Evolutionary conservation across 768 basidiomycete species (phyloP).

Genomic region (Panaeolus cyanescens): DNA sequence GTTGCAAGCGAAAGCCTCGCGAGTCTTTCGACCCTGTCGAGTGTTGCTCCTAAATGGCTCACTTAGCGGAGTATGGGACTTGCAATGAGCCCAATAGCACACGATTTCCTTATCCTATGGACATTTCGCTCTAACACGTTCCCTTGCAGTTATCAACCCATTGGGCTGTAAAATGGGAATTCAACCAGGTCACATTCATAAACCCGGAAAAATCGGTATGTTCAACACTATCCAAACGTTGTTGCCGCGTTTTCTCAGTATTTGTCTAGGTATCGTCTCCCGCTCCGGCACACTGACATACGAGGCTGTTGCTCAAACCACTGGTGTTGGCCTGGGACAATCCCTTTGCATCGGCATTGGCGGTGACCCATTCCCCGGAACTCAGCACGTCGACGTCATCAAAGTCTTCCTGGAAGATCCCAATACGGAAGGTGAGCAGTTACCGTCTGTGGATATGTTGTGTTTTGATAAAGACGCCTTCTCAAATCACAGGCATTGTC

Average conservation of each 20-base stretch:
- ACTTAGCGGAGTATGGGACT: conserved; percentile 2
- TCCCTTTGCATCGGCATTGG: conserved; percentile 97
- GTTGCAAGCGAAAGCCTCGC: background rate
- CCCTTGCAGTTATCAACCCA: conserved; percentile 79
- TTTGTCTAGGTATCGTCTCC: conserved; percentile 90
- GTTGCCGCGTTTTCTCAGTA: too few relatives aligned
- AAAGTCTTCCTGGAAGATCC: conserved; percentile 96
- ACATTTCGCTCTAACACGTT: background rate
- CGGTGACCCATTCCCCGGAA: conserved; percentile 96
- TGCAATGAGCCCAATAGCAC: background rate
- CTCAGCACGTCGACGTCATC: conserved; percentile 93
- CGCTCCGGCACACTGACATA: conserved; percentile 97
- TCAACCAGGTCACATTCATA: conserved; percentile 97
- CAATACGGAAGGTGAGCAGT: conserved; percentile 77
- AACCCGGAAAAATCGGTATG: conserved; percentile 91
- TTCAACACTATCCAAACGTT: conserved; percentile 2
- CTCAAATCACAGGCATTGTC: conserved; percentile 72
- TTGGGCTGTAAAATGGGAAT: conserved; percentile 99
- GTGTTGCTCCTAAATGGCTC: background rate
- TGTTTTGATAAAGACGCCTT: conserved; percentile 7
- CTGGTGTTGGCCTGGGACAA: conserved; percentile 93
- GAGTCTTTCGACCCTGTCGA: background rate
- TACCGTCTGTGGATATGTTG: background rate
- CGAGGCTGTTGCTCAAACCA: conserved; percentile 98
- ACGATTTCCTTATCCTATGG: background rate